Evolutionary conservation across 202 grass and related monocot genomes (phyloP).

Genomic region (Zizania palustris): DNA sequence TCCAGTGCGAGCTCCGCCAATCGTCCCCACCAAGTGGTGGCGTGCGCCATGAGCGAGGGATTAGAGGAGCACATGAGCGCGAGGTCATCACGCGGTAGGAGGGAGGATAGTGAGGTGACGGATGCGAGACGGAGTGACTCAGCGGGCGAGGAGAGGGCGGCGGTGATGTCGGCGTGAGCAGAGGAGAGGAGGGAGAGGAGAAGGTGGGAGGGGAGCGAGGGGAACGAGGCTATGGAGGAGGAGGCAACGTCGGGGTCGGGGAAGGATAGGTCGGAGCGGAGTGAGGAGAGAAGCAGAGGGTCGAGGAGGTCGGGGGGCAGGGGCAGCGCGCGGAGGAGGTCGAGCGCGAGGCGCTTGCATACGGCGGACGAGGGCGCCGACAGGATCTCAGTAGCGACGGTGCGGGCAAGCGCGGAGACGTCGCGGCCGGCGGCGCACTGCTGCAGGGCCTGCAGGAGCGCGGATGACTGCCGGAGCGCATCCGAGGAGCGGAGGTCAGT

Average conservation of each 20-base stretch:
- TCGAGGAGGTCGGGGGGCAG: slow-evolving; percentile 92
- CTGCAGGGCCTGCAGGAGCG: slow-evolving; percentile 85
- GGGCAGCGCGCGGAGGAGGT: slow-evolving; percentile 84
- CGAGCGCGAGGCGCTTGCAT: slow-evolving; percentile 88
- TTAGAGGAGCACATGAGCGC: slow-evolving; percentile 84
- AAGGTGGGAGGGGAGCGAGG: slow-evolving; percentile 80
- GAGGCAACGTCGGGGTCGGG: slow-evolving; percentile 91
- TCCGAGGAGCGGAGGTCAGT: slow-evolving; percentile 83
- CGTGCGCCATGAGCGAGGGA: slow-evolving; percentile 79
- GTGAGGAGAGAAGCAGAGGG: slow-evolving; percentile 73
- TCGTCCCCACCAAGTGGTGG: slow-evolving; percentile 82
- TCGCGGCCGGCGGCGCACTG: slow-evolving; percentile 88
- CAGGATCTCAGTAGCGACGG: slow-evolving; percentile 81
- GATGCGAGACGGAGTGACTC: slow-evolving; percentile 82
- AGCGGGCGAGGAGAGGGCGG: slow-evolving; percentile 68
- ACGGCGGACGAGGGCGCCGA: slow-evolving; percentile 73
- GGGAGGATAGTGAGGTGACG: slow-evolving; percentile 74
- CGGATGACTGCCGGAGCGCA: slow-evolving; percentile 86
- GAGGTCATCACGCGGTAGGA: slow-evolving; percentile 88
- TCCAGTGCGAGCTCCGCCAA: slow-evolving; percentile 68
- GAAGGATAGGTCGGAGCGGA: slow-evolving; percentile 84
- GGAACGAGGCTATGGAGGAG: slow-evolving; percentile 80
- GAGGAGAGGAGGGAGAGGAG: slow-evolving; percentile 80
- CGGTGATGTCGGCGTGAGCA: slow-evolving; percentile 66
- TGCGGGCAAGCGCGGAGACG: slow-evolving; percentile 80